These are phyloP conservation scores for Ilyonectria destructans DNA, from an alignment of 2,329 filamentous ascomycete genomes.

Conservation along the genomic window DNA sequence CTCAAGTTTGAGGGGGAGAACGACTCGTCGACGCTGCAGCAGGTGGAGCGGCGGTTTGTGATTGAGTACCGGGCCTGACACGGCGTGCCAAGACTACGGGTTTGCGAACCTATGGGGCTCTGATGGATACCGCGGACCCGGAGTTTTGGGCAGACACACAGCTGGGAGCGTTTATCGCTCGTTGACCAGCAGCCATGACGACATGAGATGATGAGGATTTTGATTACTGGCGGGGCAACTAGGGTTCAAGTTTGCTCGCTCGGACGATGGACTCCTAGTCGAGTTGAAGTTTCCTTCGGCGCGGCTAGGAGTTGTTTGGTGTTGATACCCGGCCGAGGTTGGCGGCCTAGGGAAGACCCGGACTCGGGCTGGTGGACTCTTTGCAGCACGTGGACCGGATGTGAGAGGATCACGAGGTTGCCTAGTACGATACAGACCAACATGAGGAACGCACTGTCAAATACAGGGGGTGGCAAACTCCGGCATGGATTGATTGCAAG, in stretches of 20 bases:
- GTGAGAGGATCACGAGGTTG: background rate
- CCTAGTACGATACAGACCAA: background rate
- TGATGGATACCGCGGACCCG: background rate
- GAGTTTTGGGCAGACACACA: background rate
- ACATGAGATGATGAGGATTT: constrained; percentile 2
- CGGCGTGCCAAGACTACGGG: background rate
- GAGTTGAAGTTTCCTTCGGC: background rate
- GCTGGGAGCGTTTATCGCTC: background rate
- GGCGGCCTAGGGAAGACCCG: background rate
- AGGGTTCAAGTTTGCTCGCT: background rate
- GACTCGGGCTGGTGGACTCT: background rate
- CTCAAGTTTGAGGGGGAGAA: constrained; percentile 88
- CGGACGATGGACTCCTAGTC: background rate
- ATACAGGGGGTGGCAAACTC: background rate
- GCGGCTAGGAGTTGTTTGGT: background rate
- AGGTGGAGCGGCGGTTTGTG: constrained; percentile 83
- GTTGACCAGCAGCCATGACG: background rate
- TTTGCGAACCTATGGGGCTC: background rate
- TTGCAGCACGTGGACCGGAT: background rate
- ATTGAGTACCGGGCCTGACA: constrained; percentile 75
- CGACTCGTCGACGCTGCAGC: constrained; percentile 80
- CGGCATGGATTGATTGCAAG: background rate
- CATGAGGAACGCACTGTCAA: background rate
- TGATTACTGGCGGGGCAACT: background rate
- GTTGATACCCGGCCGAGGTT: background rate